These are phyloP conservation scores for Neurospora cerealis DNA, from an alignment of 495 filamentous ascomycete species.

Conservation along the genomic window DNA sequence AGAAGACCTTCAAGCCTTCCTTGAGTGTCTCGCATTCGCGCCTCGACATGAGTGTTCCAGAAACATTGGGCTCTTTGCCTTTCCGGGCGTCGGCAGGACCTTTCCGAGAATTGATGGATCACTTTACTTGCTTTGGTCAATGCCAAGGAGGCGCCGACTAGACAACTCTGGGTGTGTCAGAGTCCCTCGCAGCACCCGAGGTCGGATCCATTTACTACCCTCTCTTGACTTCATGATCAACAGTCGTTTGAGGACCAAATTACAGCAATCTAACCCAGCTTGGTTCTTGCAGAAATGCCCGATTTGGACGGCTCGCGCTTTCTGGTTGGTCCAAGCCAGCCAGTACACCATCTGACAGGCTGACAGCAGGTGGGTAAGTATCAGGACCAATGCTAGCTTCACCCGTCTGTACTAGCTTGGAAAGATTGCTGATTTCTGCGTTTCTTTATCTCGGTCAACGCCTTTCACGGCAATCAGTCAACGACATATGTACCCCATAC, in stretches of 20 bases:
- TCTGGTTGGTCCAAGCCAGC: background rate
- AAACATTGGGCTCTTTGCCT: background rate
- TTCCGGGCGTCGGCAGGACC: background rate
- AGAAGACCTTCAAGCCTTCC: background rate
- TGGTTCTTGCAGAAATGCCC: background rate
- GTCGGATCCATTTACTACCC: background rate
- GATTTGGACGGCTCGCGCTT: background rate
- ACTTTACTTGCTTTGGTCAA: background rate
- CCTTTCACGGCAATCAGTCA: background rate
- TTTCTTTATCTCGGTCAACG: background rate
- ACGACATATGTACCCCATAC: background rate
- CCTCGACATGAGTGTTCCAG: background rate
- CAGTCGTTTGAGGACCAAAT: background rate
- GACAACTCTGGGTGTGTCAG: background rate
- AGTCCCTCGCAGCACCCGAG: background rate
- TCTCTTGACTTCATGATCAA: background rate
- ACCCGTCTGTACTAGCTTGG: background rate
- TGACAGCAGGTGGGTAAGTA: background rate
- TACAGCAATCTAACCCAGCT: background rate
- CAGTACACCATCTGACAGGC: background rate
- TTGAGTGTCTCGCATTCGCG: background rate
- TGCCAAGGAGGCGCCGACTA: background rate
- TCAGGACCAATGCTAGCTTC: background rate
- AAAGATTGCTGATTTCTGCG: background rate
- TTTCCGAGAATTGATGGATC: background rate